Conservation (phyloP, 257 asterid genomes). For the Capsicum baccatum region DNA sequence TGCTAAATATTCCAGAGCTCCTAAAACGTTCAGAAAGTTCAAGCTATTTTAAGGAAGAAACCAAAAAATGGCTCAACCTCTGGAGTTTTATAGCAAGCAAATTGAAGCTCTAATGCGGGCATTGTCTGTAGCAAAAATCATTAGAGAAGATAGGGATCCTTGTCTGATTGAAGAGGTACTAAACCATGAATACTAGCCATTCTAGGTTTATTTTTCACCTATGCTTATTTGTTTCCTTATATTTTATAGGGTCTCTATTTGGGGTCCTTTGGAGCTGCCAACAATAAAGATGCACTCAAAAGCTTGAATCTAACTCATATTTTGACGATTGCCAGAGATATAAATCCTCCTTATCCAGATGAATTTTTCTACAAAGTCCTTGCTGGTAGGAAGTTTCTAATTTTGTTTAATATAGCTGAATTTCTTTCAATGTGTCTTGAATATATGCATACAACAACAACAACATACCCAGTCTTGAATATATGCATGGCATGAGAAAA, state of each 20-base stretch:
- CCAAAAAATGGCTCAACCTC: constrained; percentile 46
- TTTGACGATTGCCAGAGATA: constrained; percentile 62
- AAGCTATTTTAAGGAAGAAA: constrained; percentile 24
- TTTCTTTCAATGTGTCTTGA: neutral
- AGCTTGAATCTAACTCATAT: constrained; percentile 72
- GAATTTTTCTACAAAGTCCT: constrained; percentile 76
- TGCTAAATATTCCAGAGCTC: neutral
- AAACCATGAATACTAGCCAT: neutral
- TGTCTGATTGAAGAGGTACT: constrained; percentile 83
- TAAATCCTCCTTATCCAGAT: constrained; percentile 57
- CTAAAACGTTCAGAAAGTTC: neutral
- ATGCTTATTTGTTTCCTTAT: constrained; percentile 24
- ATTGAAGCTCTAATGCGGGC: constrained; percentile 57
- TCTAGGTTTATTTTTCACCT: neutral
- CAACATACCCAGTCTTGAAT: neutral
- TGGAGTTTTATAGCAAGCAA: constrained; percentile 42
- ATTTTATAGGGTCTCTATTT: constrained; percentile 76
- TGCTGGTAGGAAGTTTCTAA: constrained; percentile 44
- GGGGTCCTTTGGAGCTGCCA: constrained; percentile 94
- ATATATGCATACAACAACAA: neutral
- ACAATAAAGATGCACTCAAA: constrained; percentile 53
- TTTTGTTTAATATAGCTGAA: constrained; percentile 1
- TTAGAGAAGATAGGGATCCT: constrained; percentile 61
- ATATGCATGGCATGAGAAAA: constrained; percentile 1
- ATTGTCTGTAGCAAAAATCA: constrained; percentile 41